Percentiles rank a stretch among this genome's conserved stretches.
Conservation (phyloP, 1,139 yeast genomes). For the Meyerozyma smithsonii region DNA sequence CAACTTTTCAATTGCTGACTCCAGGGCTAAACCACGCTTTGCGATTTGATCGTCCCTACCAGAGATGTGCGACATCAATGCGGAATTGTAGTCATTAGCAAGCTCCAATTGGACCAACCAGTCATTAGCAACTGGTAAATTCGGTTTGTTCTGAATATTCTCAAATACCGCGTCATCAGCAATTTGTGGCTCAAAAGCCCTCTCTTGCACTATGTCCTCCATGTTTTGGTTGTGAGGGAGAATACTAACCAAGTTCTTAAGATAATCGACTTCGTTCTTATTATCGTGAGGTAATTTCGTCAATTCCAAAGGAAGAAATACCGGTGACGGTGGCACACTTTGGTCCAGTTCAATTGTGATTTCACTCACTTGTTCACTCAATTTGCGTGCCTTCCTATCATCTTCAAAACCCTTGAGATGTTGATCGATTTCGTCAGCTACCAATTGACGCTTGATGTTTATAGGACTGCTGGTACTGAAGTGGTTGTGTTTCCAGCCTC, state of each 20-base stretch:
- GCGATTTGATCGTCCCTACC: conserved; percentile 10
- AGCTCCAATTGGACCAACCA: conserved; percentile 64
- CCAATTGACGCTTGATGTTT: conserved; percentile 20
- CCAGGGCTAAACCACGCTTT: conserved; percentile 16
- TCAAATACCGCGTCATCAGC: conserved; percentile 29
- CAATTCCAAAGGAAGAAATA: conserved; percentile 8
- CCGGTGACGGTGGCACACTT: conserved; percentile 1
- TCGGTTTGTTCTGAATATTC: conserved; percentile 26
- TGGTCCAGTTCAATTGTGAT: conserved; percentile 21
- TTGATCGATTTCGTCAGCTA: conserved; percentile 24
- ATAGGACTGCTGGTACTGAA: conserved; percentile 14
- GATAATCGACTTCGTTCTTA: conserved; percentile 25
- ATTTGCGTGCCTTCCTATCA: conserved; percentile 12
- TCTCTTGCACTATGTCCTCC: conserved; percentile 49
- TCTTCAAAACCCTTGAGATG: conserved; percentile 20
- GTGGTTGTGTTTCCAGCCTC: conserved; percentile 16
- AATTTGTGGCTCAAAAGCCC: conserved; percentile 65
- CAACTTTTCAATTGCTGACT: conserved; percentile 26
- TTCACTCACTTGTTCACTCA: conserved; percentile 26
- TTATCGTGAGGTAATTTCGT: conserved; percentile 11
- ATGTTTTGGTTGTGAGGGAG: conserved; percentile 30
- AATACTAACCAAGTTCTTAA: conserved; percentile 29
- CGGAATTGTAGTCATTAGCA: conserved; percentile 51
- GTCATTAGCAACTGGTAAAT: conserved; percentile 48
- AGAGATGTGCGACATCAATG: conserved; percentile 28